Evolutionary conservation across 2,329 filamentous ascomycete species (phyloP).

Genomic region (Epicoccum sorghinum): DNA sequence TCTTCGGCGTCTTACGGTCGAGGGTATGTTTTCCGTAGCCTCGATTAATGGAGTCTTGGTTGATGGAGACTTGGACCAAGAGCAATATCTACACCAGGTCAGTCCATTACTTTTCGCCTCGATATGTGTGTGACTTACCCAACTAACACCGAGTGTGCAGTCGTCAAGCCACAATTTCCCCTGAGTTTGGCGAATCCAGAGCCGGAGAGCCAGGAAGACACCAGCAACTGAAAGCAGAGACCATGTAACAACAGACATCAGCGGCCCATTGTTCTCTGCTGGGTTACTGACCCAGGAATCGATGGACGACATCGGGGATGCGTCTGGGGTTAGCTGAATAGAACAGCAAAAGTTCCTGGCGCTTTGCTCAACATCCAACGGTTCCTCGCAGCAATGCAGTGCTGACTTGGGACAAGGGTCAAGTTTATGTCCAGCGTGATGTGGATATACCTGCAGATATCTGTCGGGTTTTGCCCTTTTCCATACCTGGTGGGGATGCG

Average conservation of each 20-base stretch:
- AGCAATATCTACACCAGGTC: background rate
- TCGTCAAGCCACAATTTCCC: constrained; percentile 1
- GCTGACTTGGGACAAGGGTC: background rate
- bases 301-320: background rate
- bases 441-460: background rate
- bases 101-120: background rate
- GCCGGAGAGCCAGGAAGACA: background rate
- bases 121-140: background rate
- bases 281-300: background rate
- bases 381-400: background rate
- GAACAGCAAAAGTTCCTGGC: background rate
- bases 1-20: background rate
- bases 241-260: constrained; percentile 2
- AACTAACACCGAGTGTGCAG: background rate
- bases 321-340: background rate
- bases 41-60: background rate
- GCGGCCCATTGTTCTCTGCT: background rate
- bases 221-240: background rate
- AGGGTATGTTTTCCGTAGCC: constrained; percentile 3
- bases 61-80: background rate
- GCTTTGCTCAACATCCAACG: background rate
- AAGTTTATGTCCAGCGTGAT: constrained; percentile 1
- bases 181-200: background rate
- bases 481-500: background rate
- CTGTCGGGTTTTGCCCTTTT: background rate